A percentile compares a stretch with the other conserved stretches of the same genome.
phyloP scores from a whole-genome alignment of 257 asterid species.

The Solanum virginianum region DNA sequence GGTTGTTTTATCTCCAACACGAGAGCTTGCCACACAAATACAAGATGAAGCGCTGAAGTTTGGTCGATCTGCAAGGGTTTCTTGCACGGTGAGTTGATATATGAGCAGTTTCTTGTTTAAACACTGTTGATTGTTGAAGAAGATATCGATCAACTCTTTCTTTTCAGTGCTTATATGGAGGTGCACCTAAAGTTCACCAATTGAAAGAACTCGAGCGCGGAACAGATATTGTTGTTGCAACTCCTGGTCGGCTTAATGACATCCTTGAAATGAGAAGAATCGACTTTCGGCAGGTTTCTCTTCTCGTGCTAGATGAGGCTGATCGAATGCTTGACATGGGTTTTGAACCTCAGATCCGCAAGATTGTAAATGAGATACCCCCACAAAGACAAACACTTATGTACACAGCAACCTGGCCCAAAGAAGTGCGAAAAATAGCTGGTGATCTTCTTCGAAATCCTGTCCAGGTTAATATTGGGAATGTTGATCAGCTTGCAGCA shows the following conservation, averaged over 20 bases:
- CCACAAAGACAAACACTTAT: slow-evolving; percentile 95
- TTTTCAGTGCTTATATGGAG: slow-evolving; percentile 90
- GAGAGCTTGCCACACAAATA: slow-evolving; percentile 97
- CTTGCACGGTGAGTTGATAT: slow-evolving; percentile 67
- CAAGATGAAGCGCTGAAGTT: slow-evolving; percentile 94
- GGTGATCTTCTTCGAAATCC: slow-evolving; percentile 80
- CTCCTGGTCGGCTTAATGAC: slow-evolving; percentile 98
- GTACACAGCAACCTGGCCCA: slow-evolving; percentile 99
- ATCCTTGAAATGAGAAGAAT: slow-evolving; percentile 92
- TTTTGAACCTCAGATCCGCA: slow-evolving; percentile 95
- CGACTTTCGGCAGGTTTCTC: slow-evolving; percentile 80
- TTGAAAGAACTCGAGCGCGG: slow-evolving; percentile 86
- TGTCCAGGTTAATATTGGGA: slow-evolving; percentile 91
- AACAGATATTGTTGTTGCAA: slow-evolving; percentile 87
- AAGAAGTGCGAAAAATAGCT: slow-evolving; percentile 89
- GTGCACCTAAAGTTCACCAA: slow-evolving; percentile 91
- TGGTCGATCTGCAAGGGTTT: slow-evolving; percentile 85
- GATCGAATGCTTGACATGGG: slow-evolving; percentile 99
- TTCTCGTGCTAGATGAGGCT: slow-evolving; percentile 97
- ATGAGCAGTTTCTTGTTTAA: background rate
- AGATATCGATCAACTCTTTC: slow-evolving; percentile 6
- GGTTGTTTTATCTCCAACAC: slow-evolving; percentile 89
- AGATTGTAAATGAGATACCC: slow-evolving; percentile 89
- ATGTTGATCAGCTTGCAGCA: slow-evolving; percentile 88
- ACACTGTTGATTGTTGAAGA: background rate